These are phyloP conservation scores for Tetragonia tetragonoides DNA, from an alignment of 148 eudicot species.

Conservation along the genomic window DNA sequence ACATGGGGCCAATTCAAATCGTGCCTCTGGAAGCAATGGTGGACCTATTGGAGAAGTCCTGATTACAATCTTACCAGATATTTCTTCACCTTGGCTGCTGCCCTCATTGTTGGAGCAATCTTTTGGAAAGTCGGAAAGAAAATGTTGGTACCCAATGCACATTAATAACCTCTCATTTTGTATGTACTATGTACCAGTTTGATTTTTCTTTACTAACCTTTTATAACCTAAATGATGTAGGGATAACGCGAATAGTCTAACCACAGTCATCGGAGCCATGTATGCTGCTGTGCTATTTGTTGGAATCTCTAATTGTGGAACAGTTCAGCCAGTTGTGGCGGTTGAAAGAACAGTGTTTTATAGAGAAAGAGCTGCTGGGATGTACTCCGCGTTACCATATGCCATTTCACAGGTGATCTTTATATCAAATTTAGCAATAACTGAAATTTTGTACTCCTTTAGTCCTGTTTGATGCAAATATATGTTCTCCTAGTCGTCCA, in stretches of 20 bases:
- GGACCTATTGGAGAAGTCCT: conserved; percentile 84
- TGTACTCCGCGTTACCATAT: conserved; percentile 89
- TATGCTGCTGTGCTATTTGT: conserved; percentile 67
- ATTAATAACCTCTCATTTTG: not conserved
- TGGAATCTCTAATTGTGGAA: conserved; percentile 68
- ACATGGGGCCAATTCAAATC: conserved; percentile 60
- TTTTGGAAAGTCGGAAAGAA: conserved; percentile 71
- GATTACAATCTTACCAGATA: conserved; percentile 62
- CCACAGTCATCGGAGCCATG: conserved; percentile 77
- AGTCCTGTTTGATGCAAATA: no score
- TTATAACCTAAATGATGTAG: conserved; percentile 22
- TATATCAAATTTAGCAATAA: not conserved
- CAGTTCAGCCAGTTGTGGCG: conserved; percentile 78
- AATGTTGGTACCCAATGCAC: conserved; percentile 28
- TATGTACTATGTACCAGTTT: not conserved
- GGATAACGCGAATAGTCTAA: conserved; percentile 48
- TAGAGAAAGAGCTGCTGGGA: conserved; percentile 85
- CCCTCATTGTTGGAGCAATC: conserved; percentile 54
- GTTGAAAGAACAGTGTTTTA: conserved; percentile 80
- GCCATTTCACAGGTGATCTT: conserved; percentile 70
- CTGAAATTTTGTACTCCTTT: no score
- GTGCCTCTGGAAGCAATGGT: conserved; percentile 79
- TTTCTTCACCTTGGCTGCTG: conserved; percentile 57
- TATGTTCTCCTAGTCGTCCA: not conserved
- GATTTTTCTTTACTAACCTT: not conserved